Base-by-base conservation (phyloP, 2,329 filamentous ascomycete species). In the Penicillium sp. region DNA sequence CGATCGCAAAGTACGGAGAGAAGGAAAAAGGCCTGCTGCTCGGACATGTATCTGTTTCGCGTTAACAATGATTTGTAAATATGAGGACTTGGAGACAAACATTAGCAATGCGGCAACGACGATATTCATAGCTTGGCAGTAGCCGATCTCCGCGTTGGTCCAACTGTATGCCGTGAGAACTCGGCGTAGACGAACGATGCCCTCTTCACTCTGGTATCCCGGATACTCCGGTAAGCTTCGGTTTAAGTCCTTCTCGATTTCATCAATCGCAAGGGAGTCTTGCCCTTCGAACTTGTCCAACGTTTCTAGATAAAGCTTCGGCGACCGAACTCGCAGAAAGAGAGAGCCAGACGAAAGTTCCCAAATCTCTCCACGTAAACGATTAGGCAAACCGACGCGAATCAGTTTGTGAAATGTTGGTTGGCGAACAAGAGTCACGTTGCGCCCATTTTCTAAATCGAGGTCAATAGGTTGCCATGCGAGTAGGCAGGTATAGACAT, bases 101-200 rank as follows among this genome's bases (percentile, higher is more conserved):
- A 99, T 99, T 67, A 99, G 83, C 57, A 99, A 80, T n/a, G 95
- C 95, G 19, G 95, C 95, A 54, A 97, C 93, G 33, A 99, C 95
- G 66, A 99, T 99, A 75, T 99, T 99, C 95, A 99, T 99, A 61
- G 95, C 95, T 77, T 99, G 95, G 75, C 95, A 99, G 76, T 99
- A 99, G 64, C 95, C 95, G 54, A 99, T 93, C 64, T 97, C 92
- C 53, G 91, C 85, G 69, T 99, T 95, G 49, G 89, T 91, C 95
- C 95, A 99, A 77, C 93, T 97, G 79, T 99, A 99, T 4, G 95
- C 95, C 1, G 93, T 98, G 54, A 99, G 82, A 37, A 99, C 95
- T 57, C 93, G 85, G 58, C 95, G 88, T 61, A 99, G 81, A 21
- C 95, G 85, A 45, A 88, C 91, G 63, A 99, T 99, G 16, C 95